A percentile compares a stretch with the other conserved stretches of the same genome.
Conservation (phyloP, 1,139 yeast genomes). For the Pichia sp. region DNA sequence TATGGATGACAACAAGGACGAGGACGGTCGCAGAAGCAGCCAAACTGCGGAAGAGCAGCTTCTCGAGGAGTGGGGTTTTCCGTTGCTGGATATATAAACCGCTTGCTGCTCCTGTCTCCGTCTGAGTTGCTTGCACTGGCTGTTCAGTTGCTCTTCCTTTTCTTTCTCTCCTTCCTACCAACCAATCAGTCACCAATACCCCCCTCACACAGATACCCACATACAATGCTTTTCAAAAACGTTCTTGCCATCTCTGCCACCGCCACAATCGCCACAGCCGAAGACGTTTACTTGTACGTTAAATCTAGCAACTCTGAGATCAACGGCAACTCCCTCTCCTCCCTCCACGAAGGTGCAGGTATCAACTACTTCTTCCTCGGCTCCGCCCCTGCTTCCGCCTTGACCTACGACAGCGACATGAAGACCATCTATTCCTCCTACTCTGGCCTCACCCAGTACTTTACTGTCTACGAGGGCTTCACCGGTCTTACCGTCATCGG, state of each 20-base stretch:
- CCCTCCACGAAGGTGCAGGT: constrained; percentile 55
- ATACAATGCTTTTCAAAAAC: constrained; percentile 6
- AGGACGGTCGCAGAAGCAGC: no score
- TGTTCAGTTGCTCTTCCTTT: no score
- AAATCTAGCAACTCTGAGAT: constrained; percentile 27
- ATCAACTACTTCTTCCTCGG: constrained; percentile 43
- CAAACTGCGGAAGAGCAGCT: no score
- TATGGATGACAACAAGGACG: no score
- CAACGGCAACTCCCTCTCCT: constrained; percentile 31
- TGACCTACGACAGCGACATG: constrained; percentile 16
- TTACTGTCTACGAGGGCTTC: constrained; percentile 7
- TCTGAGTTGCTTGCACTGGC: no score
- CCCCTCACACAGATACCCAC: not conserved
- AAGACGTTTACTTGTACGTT: constrained; percentile 21
- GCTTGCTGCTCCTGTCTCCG: no score
- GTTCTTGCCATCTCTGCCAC: constrained; percentile 16
- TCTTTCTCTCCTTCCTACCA: no score
- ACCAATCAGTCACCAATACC: not conserved
- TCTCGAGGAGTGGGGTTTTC: no score
- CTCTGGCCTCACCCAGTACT: constrained; percentile 7
- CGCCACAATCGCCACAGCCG: constrained; percentile 24
- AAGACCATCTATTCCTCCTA: constrained; percentile 7
- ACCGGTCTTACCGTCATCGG: constrained; percentile 18
- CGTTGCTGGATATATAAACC: no score
- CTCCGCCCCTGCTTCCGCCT: constrained; percentile 5